Evolutionary conservation across 148 eudicot species (phyloP).

Genomic region (Fagopyrum esculentum): DNA sequence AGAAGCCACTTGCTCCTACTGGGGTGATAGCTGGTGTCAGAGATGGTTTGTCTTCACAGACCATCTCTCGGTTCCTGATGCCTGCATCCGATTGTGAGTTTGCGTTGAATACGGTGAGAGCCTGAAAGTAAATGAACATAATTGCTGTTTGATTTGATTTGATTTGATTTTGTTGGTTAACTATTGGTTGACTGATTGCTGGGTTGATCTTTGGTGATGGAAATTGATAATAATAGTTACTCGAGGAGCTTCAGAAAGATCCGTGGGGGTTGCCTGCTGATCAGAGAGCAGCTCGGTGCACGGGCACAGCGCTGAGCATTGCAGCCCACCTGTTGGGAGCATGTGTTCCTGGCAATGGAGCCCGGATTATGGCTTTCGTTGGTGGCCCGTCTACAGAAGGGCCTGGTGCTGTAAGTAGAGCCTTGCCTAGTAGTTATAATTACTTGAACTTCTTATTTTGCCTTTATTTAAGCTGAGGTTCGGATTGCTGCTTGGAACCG

Average conservation of each 20-base stretch:
- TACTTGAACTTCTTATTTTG: not conserved
- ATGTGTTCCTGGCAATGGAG: constrained; percentile 90
- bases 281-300: constrained; percentile 87
- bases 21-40: constrained; percentile 86
- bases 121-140: not conserved
- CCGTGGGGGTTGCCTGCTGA: constrained; percentile 86
- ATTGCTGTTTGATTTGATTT: constrained; percentile 5
- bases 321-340: constrained; percentile 94
- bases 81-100: constrained; percentile 92
- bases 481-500: not conserved
- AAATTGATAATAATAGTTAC: constrained; percentile 33
- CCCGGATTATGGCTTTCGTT: constrained; percentile 89
- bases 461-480: not conserved
- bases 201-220: constrained; percentile 8
- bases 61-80: constrained; percentile 63
- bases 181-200: not conserved
- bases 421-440: not conserved
- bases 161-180: constrained; percentile 1
- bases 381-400: constrained; percentile 98
- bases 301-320: constrained; percentile 76
- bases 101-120: constrained; percentile 65
- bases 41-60: constrained; percentile 80
- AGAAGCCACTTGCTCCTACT: constrained; percentile 48
- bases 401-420: constrained; percentile 77
- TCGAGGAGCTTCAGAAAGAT: constrained; percentile 98